phyloP scores from a whole-genome alignment of 2,329 filamentous ascomycete genomes.

The Balansia obtecta region DNA sequence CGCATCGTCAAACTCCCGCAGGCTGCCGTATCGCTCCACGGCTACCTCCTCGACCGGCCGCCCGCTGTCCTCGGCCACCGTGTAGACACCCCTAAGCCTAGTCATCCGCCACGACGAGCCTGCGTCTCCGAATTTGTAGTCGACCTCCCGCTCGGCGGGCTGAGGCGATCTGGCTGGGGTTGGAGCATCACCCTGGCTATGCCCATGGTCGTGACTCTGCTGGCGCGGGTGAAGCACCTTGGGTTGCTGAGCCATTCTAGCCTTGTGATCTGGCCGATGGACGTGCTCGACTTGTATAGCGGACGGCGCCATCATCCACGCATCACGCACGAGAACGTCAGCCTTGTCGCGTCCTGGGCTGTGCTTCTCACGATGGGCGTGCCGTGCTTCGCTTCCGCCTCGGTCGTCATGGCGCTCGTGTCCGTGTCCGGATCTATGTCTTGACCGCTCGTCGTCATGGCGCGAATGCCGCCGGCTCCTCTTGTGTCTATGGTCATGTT shows the following conservation, averaged over 20 bases:
- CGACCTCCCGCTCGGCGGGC: slow-evolving; percentile 40
- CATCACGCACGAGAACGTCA: slow-evolving; percentile 52
- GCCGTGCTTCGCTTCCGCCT: slow-evolving; percentile 38
- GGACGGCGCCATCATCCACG: slow-evolving; percentile 89
- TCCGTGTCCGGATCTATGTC: too few relatives aligned
- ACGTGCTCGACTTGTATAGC: slow-evolving; percentile 76
- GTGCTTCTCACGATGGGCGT: slow-evolving; percentile 33
- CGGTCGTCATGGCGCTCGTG: slow-evolving; percentile 22
- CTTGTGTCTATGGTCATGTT: slow-evolving; percentile 57
- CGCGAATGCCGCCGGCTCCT: slow-evolving; percentile 38
- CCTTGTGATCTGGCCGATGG: slow-evolving; percentile 41
- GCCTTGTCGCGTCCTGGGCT: slow-evolving; percentile 10
- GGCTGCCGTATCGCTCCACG: slow-evolving; percentile 63
- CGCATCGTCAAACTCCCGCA: slow-evolving; percentile 83
- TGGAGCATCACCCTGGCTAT: slow-evolving; percentile 38
- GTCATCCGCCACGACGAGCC: slow-evolving; percentile 96
- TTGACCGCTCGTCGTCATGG: slow-evolving; percentile 32
- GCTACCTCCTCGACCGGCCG: slow-evolving; percentile 72
- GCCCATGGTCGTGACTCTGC: slow-evolving; percentile 51
- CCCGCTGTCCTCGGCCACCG: slow-evolving; percentile 60
- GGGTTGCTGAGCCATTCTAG: slow-evolving; percentile 45
- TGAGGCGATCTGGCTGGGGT: neutral
- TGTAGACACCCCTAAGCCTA: slow-evolving; percentile 77
- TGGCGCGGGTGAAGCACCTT: slow-evolving; percentile 68
- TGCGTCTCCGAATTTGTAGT: slow-evolving; percentile 78